Evolutionary conservation across 371 early-diverging fungal genomes (phyloP).

Genomic region (Zychaea mexicana): DNA sequence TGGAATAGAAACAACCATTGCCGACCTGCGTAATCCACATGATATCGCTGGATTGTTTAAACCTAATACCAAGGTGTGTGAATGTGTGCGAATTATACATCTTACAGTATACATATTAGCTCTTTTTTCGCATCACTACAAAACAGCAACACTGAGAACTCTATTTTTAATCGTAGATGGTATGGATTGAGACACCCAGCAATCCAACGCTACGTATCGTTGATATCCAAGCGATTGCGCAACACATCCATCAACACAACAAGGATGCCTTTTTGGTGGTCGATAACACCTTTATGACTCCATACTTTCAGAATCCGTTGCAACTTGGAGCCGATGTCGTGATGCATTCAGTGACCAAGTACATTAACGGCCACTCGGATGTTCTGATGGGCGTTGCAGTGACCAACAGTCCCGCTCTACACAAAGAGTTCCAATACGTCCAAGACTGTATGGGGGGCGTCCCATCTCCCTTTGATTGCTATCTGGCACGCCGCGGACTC

Average conservation of each 20-base stretch:
- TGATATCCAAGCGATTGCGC: constrained; percentile 66
- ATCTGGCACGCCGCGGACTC: constrained; percentile 45
- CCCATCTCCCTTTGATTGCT: constrained; percentile 54
- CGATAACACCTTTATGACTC: constrained; percentile 84
- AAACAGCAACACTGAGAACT: too few relatives aligned
- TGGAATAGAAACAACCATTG: constrained; percentile 4
- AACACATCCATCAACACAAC: constrained; percentile 56
- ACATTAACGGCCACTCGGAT: constrained; percentile 84
- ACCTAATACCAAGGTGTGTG: constrained; percentile 16
- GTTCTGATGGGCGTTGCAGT: constrained; percentile 49
- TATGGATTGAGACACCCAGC: constrained; percentile 82
- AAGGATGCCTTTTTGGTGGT: constrained; percentile 66
- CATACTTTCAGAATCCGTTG: constrained; percentile 68
- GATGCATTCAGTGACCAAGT: constrained; percentile 83
- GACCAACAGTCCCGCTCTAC: constrained; percentile 23
- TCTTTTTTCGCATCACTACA: not conserved
- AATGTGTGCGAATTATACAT: too few relatives aligned
- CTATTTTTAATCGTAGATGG: constrained; percentile 25
- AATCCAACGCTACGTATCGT: constrained; percentile 65
- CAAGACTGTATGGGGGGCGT: constrained; percentile 41
- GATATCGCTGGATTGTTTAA: constrained; percentile 20
- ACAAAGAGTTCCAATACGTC: constrained; percentile 29
- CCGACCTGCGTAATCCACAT: constrained; percentile 2
- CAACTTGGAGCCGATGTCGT: constrained; percentile 78
- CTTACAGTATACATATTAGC: too few relatives aligned